Conservation (phyloP, 495 filamentous ascomycete species). For the Aspergillus nanangensis region DNA sequence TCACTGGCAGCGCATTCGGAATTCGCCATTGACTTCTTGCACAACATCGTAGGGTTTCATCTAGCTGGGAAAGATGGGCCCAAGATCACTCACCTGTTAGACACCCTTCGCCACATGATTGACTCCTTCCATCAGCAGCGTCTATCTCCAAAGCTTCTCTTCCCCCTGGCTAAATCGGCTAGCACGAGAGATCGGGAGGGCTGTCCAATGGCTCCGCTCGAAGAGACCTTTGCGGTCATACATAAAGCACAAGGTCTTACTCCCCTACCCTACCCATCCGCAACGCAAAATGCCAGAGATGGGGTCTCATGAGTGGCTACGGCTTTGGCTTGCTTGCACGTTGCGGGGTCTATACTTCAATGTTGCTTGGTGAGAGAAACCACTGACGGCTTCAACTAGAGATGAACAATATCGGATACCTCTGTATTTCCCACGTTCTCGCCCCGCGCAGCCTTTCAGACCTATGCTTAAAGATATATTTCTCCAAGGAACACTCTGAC, state of each 20-base stretch:
- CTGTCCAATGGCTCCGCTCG: conserved; percentile 5
- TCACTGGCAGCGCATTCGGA: conserved; percentile 2
- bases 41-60: background rate
- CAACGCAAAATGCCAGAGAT: no score
- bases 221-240: background rate
- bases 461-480: conserved; percentile 9
- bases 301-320: no score
- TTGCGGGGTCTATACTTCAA: no score
- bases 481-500: conserved; percentile 4
- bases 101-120: background rate
- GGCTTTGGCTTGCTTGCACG: no score
- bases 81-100: background rate
- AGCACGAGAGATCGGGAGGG: background rate
- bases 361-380: no score
- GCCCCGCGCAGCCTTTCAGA: conserved; percentile 1
- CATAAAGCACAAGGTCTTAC: conserved; percentile 4
- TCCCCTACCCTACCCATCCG: background rate
- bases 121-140: background rate
- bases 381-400: no score
- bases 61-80: background rate
- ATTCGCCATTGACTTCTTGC: conserved; percentile 1
- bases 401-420: background rate
- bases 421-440: background rate
- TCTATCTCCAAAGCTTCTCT: background rate
- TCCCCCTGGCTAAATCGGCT: background rate